Percentiles rank a stretch among this genome's conserved stretches.
Evolutionary conservation across 441 rosid genomes (phyloP).

Genomic region (Erodium moschatum): DNA sequence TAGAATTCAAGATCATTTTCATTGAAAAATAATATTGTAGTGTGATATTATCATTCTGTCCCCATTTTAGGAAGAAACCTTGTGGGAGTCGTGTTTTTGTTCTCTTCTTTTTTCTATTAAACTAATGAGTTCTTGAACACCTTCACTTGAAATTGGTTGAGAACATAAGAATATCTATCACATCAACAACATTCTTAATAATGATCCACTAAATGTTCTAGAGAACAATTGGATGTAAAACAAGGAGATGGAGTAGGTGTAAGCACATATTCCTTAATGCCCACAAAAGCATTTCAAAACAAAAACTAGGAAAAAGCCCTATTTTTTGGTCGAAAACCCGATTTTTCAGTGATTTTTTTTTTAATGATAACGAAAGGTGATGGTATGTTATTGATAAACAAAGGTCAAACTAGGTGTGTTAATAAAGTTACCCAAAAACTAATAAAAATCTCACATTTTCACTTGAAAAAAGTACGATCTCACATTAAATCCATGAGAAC

Average conservation of each 20-base stretch:
- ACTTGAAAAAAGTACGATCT: neutral
- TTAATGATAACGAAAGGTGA: too few relatives aligned
- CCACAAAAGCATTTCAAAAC: slow-evolving; percentile 2
- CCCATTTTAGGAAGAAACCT: neutral
- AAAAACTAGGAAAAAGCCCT: neutral
- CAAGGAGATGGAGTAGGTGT: neutral
- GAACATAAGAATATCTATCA: slow-evolving; percentile 6
- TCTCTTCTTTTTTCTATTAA: neutral
- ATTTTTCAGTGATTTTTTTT: too few relatives aligned
- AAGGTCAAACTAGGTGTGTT: too few relatives aligned
- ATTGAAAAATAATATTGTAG: neutral
- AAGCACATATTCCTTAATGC: slow-evolving; percentile 1
- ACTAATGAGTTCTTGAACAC: neutral
- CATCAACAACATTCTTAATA: neutral
- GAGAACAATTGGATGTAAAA: neutral
- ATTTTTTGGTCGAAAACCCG: too few relatives aligned
- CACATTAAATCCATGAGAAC: neutral
- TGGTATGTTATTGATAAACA: too few relatives aligned
- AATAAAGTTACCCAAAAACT: too few relatives aligned
- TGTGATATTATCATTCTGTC: neutral
- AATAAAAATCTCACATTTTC: too few relatives aligned
- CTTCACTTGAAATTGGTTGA: neutral
- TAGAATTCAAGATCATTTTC: neutral
- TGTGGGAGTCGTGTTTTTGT: neutral
- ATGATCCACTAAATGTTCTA: neutral